Evolutionary conservation across 345 rosid genomes (phyloP).

Genomic region (Microcos paniculata): DNA sequence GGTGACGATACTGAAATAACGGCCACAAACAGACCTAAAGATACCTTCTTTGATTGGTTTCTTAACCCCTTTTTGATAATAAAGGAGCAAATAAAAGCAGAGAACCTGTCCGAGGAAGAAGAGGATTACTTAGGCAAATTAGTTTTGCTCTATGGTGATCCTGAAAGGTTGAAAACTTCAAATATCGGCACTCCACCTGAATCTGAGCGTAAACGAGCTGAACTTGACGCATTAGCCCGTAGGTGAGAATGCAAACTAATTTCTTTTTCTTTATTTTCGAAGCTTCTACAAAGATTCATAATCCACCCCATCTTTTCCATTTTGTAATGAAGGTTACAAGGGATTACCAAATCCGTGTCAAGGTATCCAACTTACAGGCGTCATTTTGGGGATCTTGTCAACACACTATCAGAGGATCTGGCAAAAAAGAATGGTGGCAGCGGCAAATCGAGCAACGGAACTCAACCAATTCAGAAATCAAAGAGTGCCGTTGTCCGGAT

Average conservation of each 20-base stretch:
- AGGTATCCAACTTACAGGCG: conserved; percentile 84
- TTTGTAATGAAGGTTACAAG: conserved; percentile 56
- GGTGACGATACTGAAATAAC: conserved; percentile 75
- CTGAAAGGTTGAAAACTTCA: conserved; percentile 52
- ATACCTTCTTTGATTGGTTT: conserved; percentile 87
- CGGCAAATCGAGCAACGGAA: conserved; percentile 21
- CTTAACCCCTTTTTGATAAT: conserved; percentile 79
- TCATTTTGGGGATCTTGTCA: conserved; percentile 52
- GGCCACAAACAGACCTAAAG: conserved; percentile 72
- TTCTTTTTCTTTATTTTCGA: not conserved
- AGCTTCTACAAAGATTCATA: not conserved
- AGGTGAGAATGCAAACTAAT: conserved; percentile 46
- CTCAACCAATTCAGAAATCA: conserved; percentile 42
- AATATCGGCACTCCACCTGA: conserved; percentile 51
- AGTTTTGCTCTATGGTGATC: conserved; percentile 65
- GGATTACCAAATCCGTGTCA: conserved; percentile 74
- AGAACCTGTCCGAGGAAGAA: conserved; percentile 62
- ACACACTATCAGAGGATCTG: conserved; percentile 57
- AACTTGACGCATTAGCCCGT: conserved; percentile 89
- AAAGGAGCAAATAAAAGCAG: conserved; percentile 86
- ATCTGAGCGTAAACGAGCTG: conserved; percentile 76
- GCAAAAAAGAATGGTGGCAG: conserved; percentile 46
- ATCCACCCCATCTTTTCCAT: not conserved
- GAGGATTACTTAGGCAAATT: conserved; percentile 77
- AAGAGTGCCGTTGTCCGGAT: conserved; percentile 54